phyloP scores from a whole-genome alignment of 2,329 filamentous ascomycete species.

The Neofusicoccum cordaticola region DNA sequence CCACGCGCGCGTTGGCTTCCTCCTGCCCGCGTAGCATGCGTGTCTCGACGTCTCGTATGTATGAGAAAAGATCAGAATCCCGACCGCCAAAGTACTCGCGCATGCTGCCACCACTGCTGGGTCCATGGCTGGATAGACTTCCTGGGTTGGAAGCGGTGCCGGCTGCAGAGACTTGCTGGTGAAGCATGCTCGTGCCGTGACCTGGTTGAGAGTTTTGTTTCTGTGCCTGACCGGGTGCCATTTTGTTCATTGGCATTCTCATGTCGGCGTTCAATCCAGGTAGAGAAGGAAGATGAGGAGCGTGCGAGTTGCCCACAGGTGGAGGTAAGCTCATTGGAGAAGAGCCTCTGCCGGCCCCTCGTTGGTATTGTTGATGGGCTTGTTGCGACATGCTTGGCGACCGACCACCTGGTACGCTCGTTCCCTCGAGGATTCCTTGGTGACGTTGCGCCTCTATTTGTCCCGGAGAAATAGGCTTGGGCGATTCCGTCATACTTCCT shows the following conservation, averaged over 20 bases:
- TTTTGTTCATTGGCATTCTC: constrained; percentile 24
- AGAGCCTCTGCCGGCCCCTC: constrained; percentile 57
- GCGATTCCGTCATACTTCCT: constrained; percentile 76
- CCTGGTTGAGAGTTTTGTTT: constrained; percentile 24
- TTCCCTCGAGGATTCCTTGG: constrained; percentile 51
- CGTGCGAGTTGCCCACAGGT: constrained; percentile 41
- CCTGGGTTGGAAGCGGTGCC: constrained; percentile 49
- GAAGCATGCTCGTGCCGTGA: constrained; percentile 39
- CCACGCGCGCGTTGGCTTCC: constrained; percentile 47
- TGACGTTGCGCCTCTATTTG: constrained; percentile 51
- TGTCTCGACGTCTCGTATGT: constrained; percentile 67
- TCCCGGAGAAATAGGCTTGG: constrained; percentile 75
- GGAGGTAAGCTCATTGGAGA: constrained; percentile 47
- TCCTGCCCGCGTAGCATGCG: constrained; percentile 46
- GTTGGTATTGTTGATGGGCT: constrained; percentile 57
- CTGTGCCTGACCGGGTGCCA: constrained; percentile 21
- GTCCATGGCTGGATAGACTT: constrained; percentile 48
- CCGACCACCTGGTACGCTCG: constrained; percentile 52
- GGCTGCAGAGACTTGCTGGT: constrained; percentile 35
- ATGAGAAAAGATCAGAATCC: constrained; percentile 61
- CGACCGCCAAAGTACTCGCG: constrained; percentile 63
- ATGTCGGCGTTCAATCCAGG: constrained; percentile 36
- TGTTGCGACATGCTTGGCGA: constrained; percentile 66
- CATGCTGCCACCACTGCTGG: constrained; percentile 58
- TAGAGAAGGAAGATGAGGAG: constrained; percentile 42